Evolutionary conservation across 176 grass and related monocot genomes (phyloP), one percentile per base, ranked within the genome.

Genomic region (Aegilops longissima): DNA sequence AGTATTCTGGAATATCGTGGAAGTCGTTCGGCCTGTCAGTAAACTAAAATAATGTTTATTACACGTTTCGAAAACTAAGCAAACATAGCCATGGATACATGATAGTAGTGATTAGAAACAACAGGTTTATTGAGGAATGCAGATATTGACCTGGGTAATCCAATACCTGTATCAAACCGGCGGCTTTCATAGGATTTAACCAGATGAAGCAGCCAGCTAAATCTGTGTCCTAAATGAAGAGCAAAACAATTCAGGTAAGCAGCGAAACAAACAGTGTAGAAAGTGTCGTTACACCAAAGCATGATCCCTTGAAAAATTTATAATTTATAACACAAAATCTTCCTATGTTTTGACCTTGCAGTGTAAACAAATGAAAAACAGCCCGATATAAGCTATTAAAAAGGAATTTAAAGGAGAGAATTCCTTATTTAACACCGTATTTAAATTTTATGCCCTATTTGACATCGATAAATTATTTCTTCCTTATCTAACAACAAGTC

Each of bases 151-250:
- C 96, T 96, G 30, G 93, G 96, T 83, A 98, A 88, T 92, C 96
- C 96, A 82, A 92, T 98, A 88, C 95, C 93, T 81, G 88, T 42
- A 91, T 98, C 96, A 83, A 96, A 98, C 51, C 88, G 88, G 25
- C 82, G 79, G 52, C 85, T 98, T 86, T 96, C 95, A 89, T 98
- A 98, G 42, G 94, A 98, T 68, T 98, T 98, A 59, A 98, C 70
- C 31, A 96, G 90, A 92, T 98, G 88, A 74, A 94, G 84, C 44
- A 98, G 25, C 29, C 93, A 86, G 90, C 76, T 84, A 95, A 91
- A 88, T 95, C 92, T 77, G 90, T 98, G 36, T 88, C 92, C 93
- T 98, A 70, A 73, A 85, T 82, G 69, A 80, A 77, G 27, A 18
- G 78, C 65, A 80, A 25, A 83, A 66, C 0, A 52, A 83, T 73